Base-by-base conservation (phyloP, 2,329 filamentous ascomycete species). In the Xylaria multiplex region DNA sequence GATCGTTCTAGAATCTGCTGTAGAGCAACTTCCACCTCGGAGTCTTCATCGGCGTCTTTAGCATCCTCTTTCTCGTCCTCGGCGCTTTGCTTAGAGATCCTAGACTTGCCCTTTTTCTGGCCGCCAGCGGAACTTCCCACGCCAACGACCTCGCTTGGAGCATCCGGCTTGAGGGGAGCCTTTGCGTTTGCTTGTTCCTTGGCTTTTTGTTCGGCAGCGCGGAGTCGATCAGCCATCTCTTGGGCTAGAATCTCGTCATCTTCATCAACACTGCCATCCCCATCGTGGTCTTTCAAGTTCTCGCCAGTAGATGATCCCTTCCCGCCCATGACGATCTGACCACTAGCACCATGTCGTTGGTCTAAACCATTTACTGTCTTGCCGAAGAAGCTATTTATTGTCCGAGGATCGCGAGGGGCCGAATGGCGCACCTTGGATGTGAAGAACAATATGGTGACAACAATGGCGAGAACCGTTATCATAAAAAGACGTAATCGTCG, bases 1-100 rank as follows among this genome's bases (percentile, higher is more conserved):
- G 92, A 89, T 75, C 89, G 91, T 81, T 94, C 96, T 70, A 98
- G 79, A 55, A 98, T 97, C 7, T 79, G 78, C 74, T 93, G 91
- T 69, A 98, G 80, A 77, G 93, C 92, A 19, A 81, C 80, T 77
- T 93, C 89, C 1, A 91, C 88, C 62, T 89, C 85, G 62, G 87
- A 84, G 60, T 90, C 86, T 68, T 89, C 85, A 35, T 85, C 81
- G 13, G 84, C 85, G 77, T 88, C 84, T 32, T 79, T 74, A 66
- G 81, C 79, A 55, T 81, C 78, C 14, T 71, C 74, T 35, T 72
- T 71, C 45, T 78, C 75, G 64, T 79, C 77, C 2, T 67, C 76
- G 53, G 70, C 74, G 14, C 62, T 55, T 54, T 64, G 77, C 77
- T 82, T 79, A 81, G 81, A 77, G 81, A 85, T 75, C 83, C 86